Conservation (phyloP, 2,329 filamentous ascomycete genomes). For the Trichoderma sp. region DNA sequence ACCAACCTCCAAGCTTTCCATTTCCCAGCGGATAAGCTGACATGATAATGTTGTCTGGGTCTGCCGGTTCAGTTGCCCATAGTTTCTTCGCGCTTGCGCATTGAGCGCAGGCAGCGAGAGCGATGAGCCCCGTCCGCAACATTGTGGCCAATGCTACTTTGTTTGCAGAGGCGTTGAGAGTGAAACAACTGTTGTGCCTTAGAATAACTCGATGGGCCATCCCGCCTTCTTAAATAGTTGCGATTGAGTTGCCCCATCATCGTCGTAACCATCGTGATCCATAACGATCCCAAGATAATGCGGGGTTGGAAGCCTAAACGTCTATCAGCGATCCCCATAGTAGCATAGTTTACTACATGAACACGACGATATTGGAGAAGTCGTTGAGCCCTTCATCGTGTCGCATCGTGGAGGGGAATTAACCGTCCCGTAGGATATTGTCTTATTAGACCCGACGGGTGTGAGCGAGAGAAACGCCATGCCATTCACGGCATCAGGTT, state of each 20-base stretch:
- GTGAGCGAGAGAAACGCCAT: not conserved
- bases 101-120: not conserved
- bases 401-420: not conserved
- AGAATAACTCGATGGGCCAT: not conserved
- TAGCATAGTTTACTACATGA: not conserved
- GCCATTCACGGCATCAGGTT: not conserved
- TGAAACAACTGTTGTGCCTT: not conserved
- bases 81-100: not conserved
- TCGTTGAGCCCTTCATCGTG: not conserved
- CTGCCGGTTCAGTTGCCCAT: slow-evolving; percentile 12
- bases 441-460: slow-evolving; percentile 2
- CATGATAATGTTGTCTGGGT: slow-evolving; percentile 22
- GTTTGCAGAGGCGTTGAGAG: not conserved
- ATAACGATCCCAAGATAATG: not conserved
- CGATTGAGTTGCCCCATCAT: not conserved
- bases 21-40: slow-evolving; percentile 24
- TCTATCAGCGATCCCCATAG: not conserved
- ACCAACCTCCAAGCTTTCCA: slow-evolving; percentile 24
- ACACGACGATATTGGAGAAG: not conserved
- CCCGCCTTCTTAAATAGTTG: not conserved
- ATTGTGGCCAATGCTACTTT: not conserved
- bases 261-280: not conserved
- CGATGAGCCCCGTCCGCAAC: not conserved
- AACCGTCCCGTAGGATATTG: slow-evolving; percentile 4
- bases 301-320: not conserved